Evolutionary conservation across 805 yeast genomes (phyloP).

Genomic region (Teunomyces panamensis): DNA sequence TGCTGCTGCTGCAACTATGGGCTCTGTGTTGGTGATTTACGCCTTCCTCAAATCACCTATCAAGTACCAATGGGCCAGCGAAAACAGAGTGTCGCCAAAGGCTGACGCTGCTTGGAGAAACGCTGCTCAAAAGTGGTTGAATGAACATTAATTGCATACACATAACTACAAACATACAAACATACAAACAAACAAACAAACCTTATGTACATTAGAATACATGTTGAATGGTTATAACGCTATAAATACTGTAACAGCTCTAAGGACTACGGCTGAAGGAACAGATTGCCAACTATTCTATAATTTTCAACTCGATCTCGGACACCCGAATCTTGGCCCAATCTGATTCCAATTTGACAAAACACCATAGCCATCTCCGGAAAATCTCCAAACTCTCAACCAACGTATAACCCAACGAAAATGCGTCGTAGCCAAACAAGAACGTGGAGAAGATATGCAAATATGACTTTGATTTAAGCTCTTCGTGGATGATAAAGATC

Average conservation of each 20-base stretch:
- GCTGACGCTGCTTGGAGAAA: constrained; percentile 49
- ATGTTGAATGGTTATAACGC: not conserved
- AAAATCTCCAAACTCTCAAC: constrained; percentile 72
- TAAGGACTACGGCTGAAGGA: too few relatives aligned
- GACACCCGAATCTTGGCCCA: constrained; percentile 32
- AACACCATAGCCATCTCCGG: constrained; percentile 89
- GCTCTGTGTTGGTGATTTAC: constrained; percentile 38
- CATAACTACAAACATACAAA: not conserved
- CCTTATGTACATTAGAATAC: not conserved
- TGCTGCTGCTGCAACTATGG: constrained; percentile 42
- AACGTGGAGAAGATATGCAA: constrained; percentile 21
- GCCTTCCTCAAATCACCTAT: constrained; percentile 40
- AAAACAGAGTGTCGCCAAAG: constrained; percentile 44
- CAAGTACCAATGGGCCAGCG: constrained; percentile 40
- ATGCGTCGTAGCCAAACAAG: constrained; percentile 38
- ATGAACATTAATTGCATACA: constrained; percentile 13
- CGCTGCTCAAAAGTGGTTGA: constrained; percentile 44
- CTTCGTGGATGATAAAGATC: constrained; percentile 35
- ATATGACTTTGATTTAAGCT: constrained; percentile 10
- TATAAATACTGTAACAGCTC: too few relatives aligned
- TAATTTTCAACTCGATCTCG: constrained; percentile 11
- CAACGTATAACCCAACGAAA: constrained; percentile 57
- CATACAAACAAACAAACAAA: not conserved
- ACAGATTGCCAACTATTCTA: not conserved
- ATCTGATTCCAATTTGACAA: constrained; percentile 81